Conservation (phyloP, 2,329 filamentous ascomycete genomes). For the Aschersonia sp. region DNA sequence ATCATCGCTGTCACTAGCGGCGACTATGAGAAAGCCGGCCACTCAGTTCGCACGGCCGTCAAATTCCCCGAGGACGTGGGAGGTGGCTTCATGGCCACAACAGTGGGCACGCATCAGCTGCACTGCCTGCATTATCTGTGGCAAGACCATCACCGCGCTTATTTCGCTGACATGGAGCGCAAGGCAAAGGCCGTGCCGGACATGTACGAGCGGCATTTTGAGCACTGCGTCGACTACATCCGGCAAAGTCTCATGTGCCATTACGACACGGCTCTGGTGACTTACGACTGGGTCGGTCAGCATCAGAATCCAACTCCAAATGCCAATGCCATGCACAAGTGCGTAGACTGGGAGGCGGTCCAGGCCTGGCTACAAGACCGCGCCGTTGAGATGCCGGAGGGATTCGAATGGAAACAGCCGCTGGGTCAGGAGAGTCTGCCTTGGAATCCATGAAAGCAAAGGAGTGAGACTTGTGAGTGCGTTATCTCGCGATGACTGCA, state of each 20-base stretch:
- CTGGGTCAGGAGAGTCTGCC: neutral
- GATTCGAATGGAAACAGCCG: constrained; percentile 4
- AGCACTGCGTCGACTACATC: constrained; percentile 24
- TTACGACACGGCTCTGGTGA: constrained; percentile 4
- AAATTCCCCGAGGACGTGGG: constrained; percentile 2
- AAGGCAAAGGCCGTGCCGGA: constrained; percentile 1
- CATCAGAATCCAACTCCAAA: constrained; percentile 4
- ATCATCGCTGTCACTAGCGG: constrained; percentile 2
- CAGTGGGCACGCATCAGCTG: constrained; percentile 3
- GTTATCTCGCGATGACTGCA: no score
- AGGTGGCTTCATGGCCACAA: constrained; percentile 2
- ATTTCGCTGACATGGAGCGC: neutral
- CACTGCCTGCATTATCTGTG: constrained; percentile 5
- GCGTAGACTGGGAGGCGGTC: constrained; percentile 3
- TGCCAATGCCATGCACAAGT: constrained; percentile 4
- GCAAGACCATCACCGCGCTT: constrained; percentile 4
- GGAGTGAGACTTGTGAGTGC: neutral
- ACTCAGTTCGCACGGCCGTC: constrained; percentile 1
- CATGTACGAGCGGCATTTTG: constrained; percentile 5
- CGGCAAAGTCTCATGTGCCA: constrained; percentile 24
- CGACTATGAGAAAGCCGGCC: neutral
- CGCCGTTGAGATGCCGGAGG: constrained; percentile 2
- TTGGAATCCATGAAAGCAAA: neutral
- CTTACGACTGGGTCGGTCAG: constrained; percentile 4
- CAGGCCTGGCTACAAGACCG: constrained; percentile 3